Evolutionary conservation across 352 stramenopile genomes (phyloP).

Genomic region (Phytophthora sp.): DNA sequence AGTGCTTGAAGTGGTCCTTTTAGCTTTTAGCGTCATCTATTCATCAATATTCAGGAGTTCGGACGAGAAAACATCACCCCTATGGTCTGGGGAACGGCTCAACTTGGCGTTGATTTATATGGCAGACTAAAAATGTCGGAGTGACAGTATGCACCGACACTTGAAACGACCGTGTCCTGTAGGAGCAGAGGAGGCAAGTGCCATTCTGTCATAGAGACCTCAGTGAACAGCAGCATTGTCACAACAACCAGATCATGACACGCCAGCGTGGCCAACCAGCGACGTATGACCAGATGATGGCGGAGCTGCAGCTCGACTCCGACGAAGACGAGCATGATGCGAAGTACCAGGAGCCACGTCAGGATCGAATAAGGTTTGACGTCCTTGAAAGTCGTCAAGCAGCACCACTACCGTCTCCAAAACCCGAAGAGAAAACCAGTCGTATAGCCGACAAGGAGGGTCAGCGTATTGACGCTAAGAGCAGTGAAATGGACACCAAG

Average conservation of each 20-base stretch:
- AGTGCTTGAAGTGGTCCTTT: too few relatives aligned
- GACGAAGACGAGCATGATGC: slow-evolving; percentile 26
- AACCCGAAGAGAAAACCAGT: neutral
- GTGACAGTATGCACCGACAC: neutral
- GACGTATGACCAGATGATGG: slow-evolving; percentile 43
- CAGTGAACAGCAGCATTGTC: neutral
- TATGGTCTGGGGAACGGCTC: too few relatives aligned
- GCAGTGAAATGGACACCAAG: slow-evolving; percentile 5
- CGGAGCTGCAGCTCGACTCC: slow-evolving; percentile 34
- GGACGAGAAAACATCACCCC: too few relatives aligned
- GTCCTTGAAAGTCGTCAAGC: slow-evolving; percentile 5
- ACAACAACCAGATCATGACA: slow-evolving; percentile 1
- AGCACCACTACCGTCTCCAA: neutral
- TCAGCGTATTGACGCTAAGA: slow-evolving; percentile 7
- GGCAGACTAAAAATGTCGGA: slow-evolving; percentile 7
- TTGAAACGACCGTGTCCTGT: slow-evolving; percentile 10
- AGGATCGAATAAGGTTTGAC: slow-evolving; percentile 2
- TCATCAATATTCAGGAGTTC: too few relatives aligned
- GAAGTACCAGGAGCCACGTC: slow-evolving; percentile 2
- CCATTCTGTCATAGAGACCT: slow-evolving; percentile 1
- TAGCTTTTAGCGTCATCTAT: too few relatives aligned
- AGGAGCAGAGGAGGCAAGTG: neutral
- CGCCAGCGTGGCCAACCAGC: slow-evolving; percentile 9
- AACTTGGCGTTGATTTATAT: neutral
- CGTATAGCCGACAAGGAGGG: neutral